phyloP scores from a whole-genome alignment of 2,329 filamentous ascomycete genomes.

The Fusarium miscanthi region DNA sequence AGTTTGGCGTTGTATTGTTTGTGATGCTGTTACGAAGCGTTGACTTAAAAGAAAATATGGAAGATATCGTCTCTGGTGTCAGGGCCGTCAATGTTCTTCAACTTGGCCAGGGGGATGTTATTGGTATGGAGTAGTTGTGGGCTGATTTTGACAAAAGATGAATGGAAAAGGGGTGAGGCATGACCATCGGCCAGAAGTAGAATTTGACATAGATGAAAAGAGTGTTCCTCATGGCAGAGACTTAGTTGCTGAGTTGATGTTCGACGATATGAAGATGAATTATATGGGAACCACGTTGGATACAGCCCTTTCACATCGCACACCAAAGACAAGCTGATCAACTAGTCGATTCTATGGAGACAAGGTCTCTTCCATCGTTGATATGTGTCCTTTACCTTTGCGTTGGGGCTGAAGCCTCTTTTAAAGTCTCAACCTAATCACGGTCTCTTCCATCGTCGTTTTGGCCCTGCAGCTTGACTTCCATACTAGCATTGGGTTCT shows the following conservation, averaged over 20 bases:
- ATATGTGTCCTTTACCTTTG: too few species aligned
- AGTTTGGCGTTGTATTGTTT: slow-evolving; percentile 17
- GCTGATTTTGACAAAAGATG: background rate
- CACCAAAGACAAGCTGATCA: accelerated
- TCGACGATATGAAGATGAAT: background rate
- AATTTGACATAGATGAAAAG: background rate
- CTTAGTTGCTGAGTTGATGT: background rate
- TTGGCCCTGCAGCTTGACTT: background rate
- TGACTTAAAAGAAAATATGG: background rate
- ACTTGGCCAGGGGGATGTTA: background rate
- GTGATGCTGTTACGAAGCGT: slow-evolving; percentile 20
- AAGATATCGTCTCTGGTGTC: background rate
- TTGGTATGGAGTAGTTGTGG: background rate
- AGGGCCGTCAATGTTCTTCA: background rate
- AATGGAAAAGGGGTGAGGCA: background rate
- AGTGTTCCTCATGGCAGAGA: background rate
- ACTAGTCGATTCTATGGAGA: accelerated
- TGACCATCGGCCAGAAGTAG: background rate
- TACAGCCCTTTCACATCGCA: background rate
- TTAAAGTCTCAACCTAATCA: too few species aligned
- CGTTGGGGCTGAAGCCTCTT: too few species aligned
- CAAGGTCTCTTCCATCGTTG: background rate
- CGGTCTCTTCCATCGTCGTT: background rate
- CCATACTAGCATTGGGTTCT: background rate
- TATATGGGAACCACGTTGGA: accelerated